These are phyloP conservation scores for Saturnispora zaruensis DNA, from an alignment of 805 yeast genomes.

Conservation along the genomic window DNA sequence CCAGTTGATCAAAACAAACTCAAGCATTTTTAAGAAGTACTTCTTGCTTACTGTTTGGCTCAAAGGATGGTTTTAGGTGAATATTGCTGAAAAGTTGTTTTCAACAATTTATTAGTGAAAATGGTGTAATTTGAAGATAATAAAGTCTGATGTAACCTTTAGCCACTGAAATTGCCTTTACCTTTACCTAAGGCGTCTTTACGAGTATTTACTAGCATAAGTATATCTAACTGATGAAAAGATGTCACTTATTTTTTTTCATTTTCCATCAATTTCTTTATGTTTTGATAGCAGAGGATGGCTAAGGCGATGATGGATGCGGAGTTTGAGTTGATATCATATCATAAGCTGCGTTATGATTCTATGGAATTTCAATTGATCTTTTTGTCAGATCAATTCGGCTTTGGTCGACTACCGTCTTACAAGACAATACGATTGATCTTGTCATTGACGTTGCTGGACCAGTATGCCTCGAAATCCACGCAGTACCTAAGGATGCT, in stretches of 20 bases:
- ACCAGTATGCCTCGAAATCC: not conserved
- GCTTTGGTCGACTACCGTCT: not conserved
- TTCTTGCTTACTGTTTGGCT: not conserved
- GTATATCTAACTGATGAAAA: not conserved
- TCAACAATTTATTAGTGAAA: not conserved
- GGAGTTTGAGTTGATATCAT: not conserved
- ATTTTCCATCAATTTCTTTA: not conserved
- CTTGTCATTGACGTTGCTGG: not conserved
- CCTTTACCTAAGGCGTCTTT: too few relatives aligned
- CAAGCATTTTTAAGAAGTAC: too few relatives aligned
- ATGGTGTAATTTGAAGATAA: not conserved
- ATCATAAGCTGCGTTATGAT: not conserved
- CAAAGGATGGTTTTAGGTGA: not conserved
- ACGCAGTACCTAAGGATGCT: not conserved
- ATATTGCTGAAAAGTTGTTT: not conserved
- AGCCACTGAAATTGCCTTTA: not conserved
- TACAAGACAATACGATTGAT: not conserved
- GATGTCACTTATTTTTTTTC: not conserved
- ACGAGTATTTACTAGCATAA: too few relatives aligned
- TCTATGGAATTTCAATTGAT: not conserved
- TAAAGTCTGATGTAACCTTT: too few relatives aligned
- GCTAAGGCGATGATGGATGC: not conserved
- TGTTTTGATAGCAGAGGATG: not conserved
- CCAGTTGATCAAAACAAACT: not conserved
- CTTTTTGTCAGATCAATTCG: not conserved